These are phyloP conservation scores for Boletus rubroflammeus DNA, from an alignment of 768 basidiomycete species.

Conservation along the genomic window DNA sequence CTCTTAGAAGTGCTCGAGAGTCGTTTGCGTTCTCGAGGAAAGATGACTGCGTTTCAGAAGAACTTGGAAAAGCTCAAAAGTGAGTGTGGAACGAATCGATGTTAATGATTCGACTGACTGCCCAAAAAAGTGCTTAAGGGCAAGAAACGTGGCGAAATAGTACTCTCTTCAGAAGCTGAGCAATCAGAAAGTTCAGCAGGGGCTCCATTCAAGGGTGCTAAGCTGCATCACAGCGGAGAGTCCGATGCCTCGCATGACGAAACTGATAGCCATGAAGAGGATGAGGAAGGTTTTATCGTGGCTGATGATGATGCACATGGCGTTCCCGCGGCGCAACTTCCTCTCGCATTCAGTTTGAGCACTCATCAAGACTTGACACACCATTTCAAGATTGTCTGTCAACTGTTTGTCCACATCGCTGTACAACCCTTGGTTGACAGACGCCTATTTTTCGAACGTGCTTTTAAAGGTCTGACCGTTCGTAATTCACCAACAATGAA, in stretches of 20 bases:
- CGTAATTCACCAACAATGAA: not conserved
- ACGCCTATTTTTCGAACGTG: slow-evolving; percentile 50
- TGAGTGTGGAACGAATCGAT: slow-evolving; percentile 25
- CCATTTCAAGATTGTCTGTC: slow-evolving; percentile 86
- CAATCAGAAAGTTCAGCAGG: slow-evolving; percentile 25
- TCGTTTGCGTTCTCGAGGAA: slow-evolving; percentile 60
- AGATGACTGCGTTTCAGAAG: slow-evolving; percentile 56
- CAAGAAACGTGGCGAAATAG: slow-evolving; percentile 41
- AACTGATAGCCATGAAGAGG: slow-evolving; percentile 22
- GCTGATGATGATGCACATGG: slow-evolving; percentile 59
- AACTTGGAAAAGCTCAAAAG: slow-evolving; percentile 66
- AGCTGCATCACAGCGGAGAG: slow-evolving; percentile 34
- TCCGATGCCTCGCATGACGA: slow-evolving; percentile 37
- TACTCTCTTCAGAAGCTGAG: slow-evolving; percentile 32
- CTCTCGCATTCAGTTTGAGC: slow-evolving; percentile 76
- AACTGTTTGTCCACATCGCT: slow-evolving; percentile 81
- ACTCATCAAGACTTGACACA: slow-evolving; percentile 70
- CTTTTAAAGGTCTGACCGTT: slow-evolving; percentile 42
- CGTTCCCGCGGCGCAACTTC: slow-evolving; percentile 45
- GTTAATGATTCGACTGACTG: slow-evolving; percentile 1
- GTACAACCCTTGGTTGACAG: slow-evolving; percentile 53
- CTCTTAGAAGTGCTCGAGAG: slow-evolving; percentile 56
- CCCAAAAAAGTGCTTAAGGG: slow-evolving; percentile 27
- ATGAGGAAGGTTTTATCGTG: slow-evolving; percentile 49
- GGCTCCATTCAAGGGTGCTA: slow-evolving; percentile 46